phyloP scores from a whole-genome alignment of 371 early-diverging fungal species.

The Mucor irregularis region DNA sequence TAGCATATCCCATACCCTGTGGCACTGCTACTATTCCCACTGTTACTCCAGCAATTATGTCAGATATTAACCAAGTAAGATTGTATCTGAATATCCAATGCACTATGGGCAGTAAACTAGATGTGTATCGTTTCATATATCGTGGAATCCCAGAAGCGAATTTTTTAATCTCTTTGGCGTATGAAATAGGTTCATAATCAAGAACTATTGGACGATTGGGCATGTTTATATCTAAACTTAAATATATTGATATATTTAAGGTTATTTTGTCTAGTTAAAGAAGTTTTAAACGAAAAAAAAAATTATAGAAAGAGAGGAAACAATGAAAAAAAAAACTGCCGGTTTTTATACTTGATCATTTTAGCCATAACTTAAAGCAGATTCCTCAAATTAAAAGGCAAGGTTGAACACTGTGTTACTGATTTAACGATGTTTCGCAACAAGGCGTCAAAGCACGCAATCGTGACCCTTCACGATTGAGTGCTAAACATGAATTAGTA shows the following conservation, averaged over 20 bases:
- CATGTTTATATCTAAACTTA: slow-evolving; percentile 3
- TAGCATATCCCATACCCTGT: slow-evolving; percentile 85
- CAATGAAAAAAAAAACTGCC: neutral
- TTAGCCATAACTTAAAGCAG: too few species aligned
- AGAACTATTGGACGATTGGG: slow-evolving; percentile 13
- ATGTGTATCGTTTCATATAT: slow-evolving; percentile 14
- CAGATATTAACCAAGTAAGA: slow-evolving; percentile 72
- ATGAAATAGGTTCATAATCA: slow-evolving; percentile 22
- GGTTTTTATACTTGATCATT: neutral
- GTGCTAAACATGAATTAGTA: neutral
- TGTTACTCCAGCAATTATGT: slow-evolving; percentile 84
- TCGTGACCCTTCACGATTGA: slow-evolving; percentile 15
- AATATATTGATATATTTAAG: neutral
- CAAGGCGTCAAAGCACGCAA: slow-evolving; percentile 34
- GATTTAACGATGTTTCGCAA: slow-evolving; percentile 25
- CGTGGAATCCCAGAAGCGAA: slow-evolving; percentile 8
- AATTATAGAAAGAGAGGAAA: slow-evolving; percentile 1
- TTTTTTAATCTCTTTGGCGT: slow-evolving; percentile 5
- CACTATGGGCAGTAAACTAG: slow-evolving; percentile 60
- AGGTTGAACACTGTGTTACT: slow-evolving; percentile 1
- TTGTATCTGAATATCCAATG: slow-evolving; percentile 78
- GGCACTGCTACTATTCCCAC: slow-evolving; percentile 88
- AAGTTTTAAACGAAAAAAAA: neutral
- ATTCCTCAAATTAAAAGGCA: too few species aligned
- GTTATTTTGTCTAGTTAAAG: neutral